phyloP scores from a whole-genome alignment of 371 early-diverging fungal species.

The Antonospora locustae region DNA sequence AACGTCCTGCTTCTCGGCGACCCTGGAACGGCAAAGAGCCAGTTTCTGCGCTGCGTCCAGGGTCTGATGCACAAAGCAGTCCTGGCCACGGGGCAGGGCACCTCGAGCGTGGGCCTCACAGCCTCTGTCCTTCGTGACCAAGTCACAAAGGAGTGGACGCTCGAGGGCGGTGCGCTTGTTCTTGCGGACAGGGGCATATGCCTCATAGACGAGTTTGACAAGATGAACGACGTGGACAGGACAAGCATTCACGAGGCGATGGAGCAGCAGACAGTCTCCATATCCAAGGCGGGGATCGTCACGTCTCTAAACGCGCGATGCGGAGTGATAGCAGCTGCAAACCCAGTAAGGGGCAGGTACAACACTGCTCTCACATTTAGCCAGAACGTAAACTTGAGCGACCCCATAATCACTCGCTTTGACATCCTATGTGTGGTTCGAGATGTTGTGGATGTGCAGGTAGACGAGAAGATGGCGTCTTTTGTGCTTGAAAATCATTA shows the following conservation, averaged over 20 bases:
- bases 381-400: slow-evolving; percentile 93
- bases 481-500: slow-evolving; percentile 82
- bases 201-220: slow-evolving; percentile 96
- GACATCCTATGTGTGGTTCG: slow-evolving; percentile 94
- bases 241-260: slow-evolving; percentile 96
- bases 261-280: slow-evolving; percentile 95
- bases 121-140: slow-evolving; percentile 89
- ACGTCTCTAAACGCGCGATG: slow-evolving; percentile 85
- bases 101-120: slow-evolving; percentile 94
- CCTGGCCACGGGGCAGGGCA: slow-evolving; percentile 94
- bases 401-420: slow-evolving; percentile 94
- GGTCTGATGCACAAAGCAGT: slow-evolving; percentile 83
- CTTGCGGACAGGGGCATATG: slow-evolving; percentile 92
- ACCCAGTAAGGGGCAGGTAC: slow-evolving; percentile 89
- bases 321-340: slow-evolving; percentile 87
- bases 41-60: slow-evolving; percentile 89
- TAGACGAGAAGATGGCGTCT: slow-evolving; percentile 74
- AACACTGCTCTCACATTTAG: slow-evolving; percentile 78
- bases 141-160: slow-evolving; percentile 85
- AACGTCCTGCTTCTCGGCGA: slow-evolving; percentile 94
- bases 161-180: slow-evolving; percentile 97
- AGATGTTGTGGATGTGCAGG: slow-evolving; percentile 70
- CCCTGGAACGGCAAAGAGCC: slow-evolving; percentile 95
- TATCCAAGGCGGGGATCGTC: slow-evolving; percentile 90
- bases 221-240: slow-evolving; percentile 88